phyloP scores from a whole-genome alignment of 495 filamentous ascomycete species.

The Neurospora cerealis region DNA sequence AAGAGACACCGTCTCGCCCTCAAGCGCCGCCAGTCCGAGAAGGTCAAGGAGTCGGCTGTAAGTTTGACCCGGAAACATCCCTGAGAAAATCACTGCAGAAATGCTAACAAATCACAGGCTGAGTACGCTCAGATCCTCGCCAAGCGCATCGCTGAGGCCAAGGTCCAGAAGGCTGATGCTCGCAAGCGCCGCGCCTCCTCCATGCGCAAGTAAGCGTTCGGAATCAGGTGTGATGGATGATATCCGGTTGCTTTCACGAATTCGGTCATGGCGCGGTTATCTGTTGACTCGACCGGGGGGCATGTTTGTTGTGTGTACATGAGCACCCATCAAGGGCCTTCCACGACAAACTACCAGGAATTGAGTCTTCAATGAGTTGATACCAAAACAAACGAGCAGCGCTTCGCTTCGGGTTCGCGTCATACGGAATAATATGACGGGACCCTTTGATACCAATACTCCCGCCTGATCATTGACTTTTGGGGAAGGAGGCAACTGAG shows the following conservation, averaged over 20 bases:
- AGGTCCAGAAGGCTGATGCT: slow-evolving; percentile 78
- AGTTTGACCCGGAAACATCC: slow-evolving; percentile 26
- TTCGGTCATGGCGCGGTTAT: slow-evolving; percentile 23
- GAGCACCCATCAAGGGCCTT: neutral
- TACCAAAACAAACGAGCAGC: neutral
- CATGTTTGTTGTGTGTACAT: neutral
- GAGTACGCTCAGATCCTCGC: slow-evolving; percentile 91
- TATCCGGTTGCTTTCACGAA: slow-evolving; percentile 26
- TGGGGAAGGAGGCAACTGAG: neutral
- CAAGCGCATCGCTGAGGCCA: slow-evolving; percentile 91
- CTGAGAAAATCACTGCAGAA: neutral
- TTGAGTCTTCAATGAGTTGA: neutral
- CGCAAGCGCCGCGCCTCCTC: slow-evolving; percentile 94
- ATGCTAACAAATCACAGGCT: slow-evolving; percentile 49
- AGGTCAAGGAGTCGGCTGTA: slow-evolving; percentile 97
- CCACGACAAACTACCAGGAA: neutral
- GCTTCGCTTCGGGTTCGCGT: neutral
- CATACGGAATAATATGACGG: neutral
- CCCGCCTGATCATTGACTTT: neutral
- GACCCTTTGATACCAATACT: neutral
- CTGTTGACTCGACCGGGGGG: slow-evolving; percentile 1
- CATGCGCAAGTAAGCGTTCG: slow-evolving; percentile 70
- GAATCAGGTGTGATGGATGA: slow-evolving; percentile 30
- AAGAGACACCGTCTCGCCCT: slow-evolving; percentile 95
- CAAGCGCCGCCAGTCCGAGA: slow-evolving; percentile 92